Conservation (phyloP, 371 early-diverging fungal genomes). For the Zychaea mexicana region DNA sequence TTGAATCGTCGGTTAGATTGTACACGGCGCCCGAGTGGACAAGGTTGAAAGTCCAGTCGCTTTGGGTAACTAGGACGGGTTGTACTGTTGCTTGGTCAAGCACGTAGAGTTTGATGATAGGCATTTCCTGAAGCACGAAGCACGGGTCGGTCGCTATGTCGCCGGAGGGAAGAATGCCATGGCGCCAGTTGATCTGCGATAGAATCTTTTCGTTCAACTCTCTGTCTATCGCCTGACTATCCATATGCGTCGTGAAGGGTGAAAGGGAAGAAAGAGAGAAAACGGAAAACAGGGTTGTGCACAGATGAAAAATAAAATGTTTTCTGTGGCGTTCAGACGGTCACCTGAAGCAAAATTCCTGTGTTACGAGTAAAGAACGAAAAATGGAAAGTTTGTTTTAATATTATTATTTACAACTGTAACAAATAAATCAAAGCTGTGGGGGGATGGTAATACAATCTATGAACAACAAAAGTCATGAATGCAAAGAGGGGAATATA, state of each 20-base stretch:
- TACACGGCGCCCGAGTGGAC: slow-evolving; percentile 30
- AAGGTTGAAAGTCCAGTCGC: slow-evolving; percentile 35
- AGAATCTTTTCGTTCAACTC: slow-evolving; percentile 25
- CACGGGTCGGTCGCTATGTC: slow-evolving; percentile 26
- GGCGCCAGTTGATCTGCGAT: slow-evolving; percentile 32
- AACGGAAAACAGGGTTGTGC: not conserved
- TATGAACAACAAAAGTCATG: no score
- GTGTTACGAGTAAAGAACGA: no score
- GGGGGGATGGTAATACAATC: no score
- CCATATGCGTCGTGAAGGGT: not conserved
- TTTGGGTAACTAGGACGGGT: slow-evolving; percentile 36
- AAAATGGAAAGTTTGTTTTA: no score
- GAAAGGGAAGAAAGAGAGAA: not conserved
- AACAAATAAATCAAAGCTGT: no score
- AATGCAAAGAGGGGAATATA: no score
- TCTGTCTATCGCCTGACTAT: slow-evolving; percentile 6
- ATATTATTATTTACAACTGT: no score
- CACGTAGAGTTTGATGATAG: slow-evolving; percentile 12
- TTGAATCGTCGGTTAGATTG: slow-evolving; percentile 31
- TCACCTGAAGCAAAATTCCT: not conserved
- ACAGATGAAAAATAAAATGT: not conserved
- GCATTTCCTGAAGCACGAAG: slow-evolving; percentile 35
- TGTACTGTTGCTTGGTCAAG: slow-evolving; percentile 15
- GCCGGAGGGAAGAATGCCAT: slow-evolving; percentile 40
- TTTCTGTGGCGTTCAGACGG: slow-evolving; percentile 1